Evolutionary conservation across 768 basidiomycete genomes (phyloP).

Genomic region (Paxillus involutus): DNA sequence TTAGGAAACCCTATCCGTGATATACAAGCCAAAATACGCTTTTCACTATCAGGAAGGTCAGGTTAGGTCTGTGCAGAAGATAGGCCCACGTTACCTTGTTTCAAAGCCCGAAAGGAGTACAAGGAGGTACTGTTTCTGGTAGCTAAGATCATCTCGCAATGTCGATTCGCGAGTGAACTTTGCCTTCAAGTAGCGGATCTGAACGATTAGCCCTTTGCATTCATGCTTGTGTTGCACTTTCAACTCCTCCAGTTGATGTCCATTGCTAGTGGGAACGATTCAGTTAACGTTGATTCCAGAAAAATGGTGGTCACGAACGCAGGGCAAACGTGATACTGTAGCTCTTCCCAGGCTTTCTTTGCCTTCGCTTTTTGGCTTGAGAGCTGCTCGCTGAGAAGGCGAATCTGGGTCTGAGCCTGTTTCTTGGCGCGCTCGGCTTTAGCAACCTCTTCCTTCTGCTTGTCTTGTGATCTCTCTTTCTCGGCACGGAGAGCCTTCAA

Average conservation of each 20-base stretch:
- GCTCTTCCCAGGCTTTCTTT: slow-evolving; percentile 43
- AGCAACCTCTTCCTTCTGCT: slow-evolving; percentile 52
- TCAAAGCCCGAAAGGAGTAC: slow-evolving; percentile 69
- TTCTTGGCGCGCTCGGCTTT: slow-evolving; percentile 65
- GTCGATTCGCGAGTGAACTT: slow-evolving; percentile 85
- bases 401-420: slow-evolving; percentile 65
- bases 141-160: slow-evolving; percentile 71
- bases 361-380: slow-evolving; percentile 46
- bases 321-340: slow-evolving; percentile 58
- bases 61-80: background rate
- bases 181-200: slow-evolving; percentile 90
- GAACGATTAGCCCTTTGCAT: slow-evolving; percentile 86
- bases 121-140: slow-evolving; percentile 89
- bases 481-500: slow-evolving; percentile 64
- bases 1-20: slow-evolving; percentile 66
- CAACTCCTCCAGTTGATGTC: slow-evolving; percentile 50
- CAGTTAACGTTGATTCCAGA: slow-evolving; percentile 1
- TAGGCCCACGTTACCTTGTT: slow-evolving; percentile 51
- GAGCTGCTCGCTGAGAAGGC: slow-evolving; percentile 65
- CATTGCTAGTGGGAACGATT: slow-evolving; percentile 41
- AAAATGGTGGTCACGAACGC: slow-evolving; percentile 41
- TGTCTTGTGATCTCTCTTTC: slow-evolving; percentile 61
- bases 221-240: slow-evolving; percentile 77
- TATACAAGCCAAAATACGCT: slow-evolving; percentile 72
- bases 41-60: slow-evolving; percentile 46